Evolutionary conservation across 139 green algal genomes (phyloP).

Genomic region (Chlorella ohadii): DNA sequence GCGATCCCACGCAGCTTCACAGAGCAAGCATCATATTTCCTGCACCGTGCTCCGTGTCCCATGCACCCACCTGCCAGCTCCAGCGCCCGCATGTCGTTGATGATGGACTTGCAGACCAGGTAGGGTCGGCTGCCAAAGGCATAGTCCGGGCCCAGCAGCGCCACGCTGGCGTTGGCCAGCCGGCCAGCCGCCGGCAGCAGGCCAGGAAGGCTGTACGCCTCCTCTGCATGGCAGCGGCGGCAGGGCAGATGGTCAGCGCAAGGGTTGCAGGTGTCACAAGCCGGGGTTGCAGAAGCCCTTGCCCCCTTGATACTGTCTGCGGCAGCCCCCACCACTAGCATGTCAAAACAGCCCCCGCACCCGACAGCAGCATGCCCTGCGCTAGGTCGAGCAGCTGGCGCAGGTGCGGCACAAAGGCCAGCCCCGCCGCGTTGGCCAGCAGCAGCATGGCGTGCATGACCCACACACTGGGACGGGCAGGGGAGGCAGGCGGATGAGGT

Average conservation of each 20-base stretch:
- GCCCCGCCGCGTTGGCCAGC: constrained; percentile 73
- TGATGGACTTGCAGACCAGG: constrained; percentile 64
- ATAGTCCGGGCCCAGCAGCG: constrained; percentile 90
- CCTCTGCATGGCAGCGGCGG: constrained; percentile 42
- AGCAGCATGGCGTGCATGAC: constrained; percentile 86
- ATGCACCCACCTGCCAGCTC: constrained; percentile 18
- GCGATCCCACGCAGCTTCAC: too few relatives aligned
- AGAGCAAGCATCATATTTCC: too few relatives aligned
- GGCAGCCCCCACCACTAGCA: too few relatives aligned
- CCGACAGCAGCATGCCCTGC: constrained; percentile 39
- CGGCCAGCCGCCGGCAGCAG: constrained; percentile 75
- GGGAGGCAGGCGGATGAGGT: not conserved
- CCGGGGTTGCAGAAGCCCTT: too few relatives aligned
- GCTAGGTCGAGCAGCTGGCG: constrained; percentile 68
- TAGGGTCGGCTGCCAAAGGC: constrained; percentile 73
- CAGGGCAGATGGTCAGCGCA: too few relatives aligned
- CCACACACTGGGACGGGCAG: constrained; percentile 4
- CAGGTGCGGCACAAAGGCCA: constrained; percentile 78
- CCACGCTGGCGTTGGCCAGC: constrained; percentile 91
- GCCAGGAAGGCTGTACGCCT: constrained; percentile 46
- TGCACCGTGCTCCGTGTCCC: too few relatives aligned
- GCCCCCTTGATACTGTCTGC: too few relatives aligned
- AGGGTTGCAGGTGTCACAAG: too few relatives aligned
- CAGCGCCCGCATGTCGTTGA: constrained; percentile 49
- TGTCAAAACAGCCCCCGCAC: not conserved